Percentiles rank a stretch among this genome's conserved stretches.
These are phyloP conservation scores for Alternaria longipes DNA, from an alignment of 2,329 filamentous ascomycete genomes.

Conservation along the genomic window DNA sequence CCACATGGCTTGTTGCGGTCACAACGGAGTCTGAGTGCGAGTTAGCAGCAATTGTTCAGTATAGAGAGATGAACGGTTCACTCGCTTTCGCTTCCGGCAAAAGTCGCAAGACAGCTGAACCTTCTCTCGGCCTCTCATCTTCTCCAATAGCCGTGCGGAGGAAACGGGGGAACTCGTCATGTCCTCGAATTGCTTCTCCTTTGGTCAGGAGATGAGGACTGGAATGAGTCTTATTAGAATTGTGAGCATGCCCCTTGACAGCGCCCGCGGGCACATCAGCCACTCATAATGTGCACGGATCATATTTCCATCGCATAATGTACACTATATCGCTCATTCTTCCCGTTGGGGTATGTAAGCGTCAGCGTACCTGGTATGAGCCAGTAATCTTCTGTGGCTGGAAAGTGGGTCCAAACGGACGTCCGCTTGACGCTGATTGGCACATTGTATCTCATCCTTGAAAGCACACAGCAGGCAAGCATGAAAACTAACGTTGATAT, in stretches of 20 bases:
- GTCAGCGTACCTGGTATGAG: not conserved
- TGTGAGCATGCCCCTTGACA: too few species aligned
- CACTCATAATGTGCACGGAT: not conserved
- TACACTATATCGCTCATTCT: conserved; percentile 1
- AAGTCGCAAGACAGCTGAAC: not conserved
- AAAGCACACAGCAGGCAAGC: not conserved
- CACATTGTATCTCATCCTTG: not conserved
- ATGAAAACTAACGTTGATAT: not conserved
- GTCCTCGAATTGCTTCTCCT: not conserved
- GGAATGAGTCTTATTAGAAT: too few species aligned
- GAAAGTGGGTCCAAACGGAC: conserved; percentile 2
- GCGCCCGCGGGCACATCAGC: too few species aligned
- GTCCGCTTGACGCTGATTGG: conserved; percentile 3
- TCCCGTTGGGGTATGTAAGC: not conserved
- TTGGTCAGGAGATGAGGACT: not conserved
- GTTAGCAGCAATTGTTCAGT: not conserved
- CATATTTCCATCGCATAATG: not conserved
- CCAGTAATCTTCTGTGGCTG: not conserved
- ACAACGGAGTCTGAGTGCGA: not conserved
- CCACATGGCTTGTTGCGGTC: not conserved
- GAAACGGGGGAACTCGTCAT: not conserved
- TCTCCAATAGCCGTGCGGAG: conserved; percentile 1
- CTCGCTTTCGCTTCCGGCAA: conserved; percentile 1
- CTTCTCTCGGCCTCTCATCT: not conserved
- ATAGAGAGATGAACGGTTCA: not conserved